Percentiles rank a stretch among this genome's conserved stretches.
phyloP scores from a whole-genome alignment of 345 rosid genomes.

The Eucalyptus polybractea region DNA sequence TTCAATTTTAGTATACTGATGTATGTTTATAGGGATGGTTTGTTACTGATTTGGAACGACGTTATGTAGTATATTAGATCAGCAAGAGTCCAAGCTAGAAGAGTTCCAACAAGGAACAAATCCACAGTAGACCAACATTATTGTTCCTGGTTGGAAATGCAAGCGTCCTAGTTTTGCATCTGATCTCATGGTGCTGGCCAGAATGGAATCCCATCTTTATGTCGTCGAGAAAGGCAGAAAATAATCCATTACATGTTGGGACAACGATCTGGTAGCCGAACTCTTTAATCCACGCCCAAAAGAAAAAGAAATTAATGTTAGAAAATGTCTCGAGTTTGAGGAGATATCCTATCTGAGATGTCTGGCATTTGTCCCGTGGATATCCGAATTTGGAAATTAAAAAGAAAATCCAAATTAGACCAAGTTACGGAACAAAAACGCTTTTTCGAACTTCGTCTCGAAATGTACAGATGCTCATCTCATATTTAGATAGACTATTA shows the following conservation, averaged over 20 bases:
- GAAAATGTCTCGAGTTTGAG: not conserved
- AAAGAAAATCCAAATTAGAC: not conserved
- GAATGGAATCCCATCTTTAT: not conserved
- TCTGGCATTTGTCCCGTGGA: not conserved
- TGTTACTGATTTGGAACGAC: not conserved
- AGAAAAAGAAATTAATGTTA: not conserved
- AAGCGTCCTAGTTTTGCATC: not conserved
- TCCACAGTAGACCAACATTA: not conserved
- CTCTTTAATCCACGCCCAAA: not conserved
- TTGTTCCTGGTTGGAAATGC: not conserved
- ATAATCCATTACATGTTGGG: not conserved
- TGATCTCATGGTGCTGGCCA: not conserved
- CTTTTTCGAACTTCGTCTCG: too few species aligned
- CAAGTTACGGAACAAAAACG: not conserved
- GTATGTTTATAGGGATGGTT: not conserved
- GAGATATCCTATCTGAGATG: not conserved
- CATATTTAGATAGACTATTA: too few species aligned
- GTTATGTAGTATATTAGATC: not conserved
- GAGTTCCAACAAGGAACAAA: not conserved
- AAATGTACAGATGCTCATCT: too few species aligned
- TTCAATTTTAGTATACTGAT: not conserved
- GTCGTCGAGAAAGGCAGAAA: not conserved
- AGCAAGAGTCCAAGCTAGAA: not conserved
- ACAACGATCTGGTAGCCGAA: not conserved
- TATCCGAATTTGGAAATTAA: not conserved